A percentile compares a stretch with the other conserved stretches of the same genome.
Conservation (phyloP, 2,329 filamentous ascomycete species). For the Cytospora schulzeri region DNA sequence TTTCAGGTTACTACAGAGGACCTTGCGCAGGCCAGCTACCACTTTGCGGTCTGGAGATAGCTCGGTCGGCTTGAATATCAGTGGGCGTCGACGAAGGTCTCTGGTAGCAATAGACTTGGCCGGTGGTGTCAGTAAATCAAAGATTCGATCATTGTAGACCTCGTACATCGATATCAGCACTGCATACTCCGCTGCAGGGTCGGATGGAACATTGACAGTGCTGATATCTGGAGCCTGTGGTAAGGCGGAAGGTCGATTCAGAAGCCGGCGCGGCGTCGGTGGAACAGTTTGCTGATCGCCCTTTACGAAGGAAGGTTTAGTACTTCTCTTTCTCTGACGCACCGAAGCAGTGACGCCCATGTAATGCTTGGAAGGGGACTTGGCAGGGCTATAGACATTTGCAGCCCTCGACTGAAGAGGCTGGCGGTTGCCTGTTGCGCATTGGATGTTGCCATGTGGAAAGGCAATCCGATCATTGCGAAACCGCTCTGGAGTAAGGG, state of each 20-base stretch:
- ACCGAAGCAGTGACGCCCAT: slow-evolving; percentile 50
- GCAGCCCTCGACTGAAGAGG: slow-evolving; percentile 18
- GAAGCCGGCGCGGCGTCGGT: slow-evolving; percentile 61
- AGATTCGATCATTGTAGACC: slow-evolving; percentile 98
- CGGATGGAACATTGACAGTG: slow-evolving; percentile 66
- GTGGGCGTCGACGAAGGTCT: slow-evolving; percentile 72
- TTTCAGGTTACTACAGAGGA: slow-evolving; percentile 78
- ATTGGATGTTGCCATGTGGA: slow-evolving; percentile 17
- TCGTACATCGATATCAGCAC: slow-evolving; percentile 97
- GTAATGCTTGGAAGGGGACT: slow-evolving; percentile 41
- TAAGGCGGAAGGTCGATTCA: slow-evolving; percentile 70
- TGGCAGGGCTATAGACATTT: slow-evolving; percentile 28
- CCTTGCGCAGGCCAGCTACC: slow-evolving; percentile 86
- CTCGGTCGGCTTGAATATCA: slow-evolving; percentile 93
- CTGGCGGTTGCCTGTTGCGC: slow-evolving; percentile 7
- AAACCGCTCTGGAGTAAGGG: slow-evolving; percentile 19
- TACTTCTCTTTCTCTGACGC: slow-evolving; percentile 45
- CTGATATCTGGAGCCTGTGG: slow-evolving; percentile 76
- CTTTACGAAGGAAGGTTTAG: slow-evolving; percentile 51
- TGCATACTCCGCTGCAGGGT: slow-evolving; percentile 76
- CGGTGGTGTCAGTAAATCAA: slow-evolving; percentile 78
- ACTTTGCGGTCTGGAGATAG: slow-evolving; percentile 88
- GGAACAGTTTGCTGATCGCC: slow-evolving; percentile 52
- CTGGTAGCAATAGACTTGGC: slow-evolving; percentile 64
- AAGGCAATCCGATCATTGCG: slow-evolving; percentile 13